Evolutionary conservation across 2,329 filamentous ascomycete species (phyloP).

Genomic region (Camptophora hylomeconis): DNA sequence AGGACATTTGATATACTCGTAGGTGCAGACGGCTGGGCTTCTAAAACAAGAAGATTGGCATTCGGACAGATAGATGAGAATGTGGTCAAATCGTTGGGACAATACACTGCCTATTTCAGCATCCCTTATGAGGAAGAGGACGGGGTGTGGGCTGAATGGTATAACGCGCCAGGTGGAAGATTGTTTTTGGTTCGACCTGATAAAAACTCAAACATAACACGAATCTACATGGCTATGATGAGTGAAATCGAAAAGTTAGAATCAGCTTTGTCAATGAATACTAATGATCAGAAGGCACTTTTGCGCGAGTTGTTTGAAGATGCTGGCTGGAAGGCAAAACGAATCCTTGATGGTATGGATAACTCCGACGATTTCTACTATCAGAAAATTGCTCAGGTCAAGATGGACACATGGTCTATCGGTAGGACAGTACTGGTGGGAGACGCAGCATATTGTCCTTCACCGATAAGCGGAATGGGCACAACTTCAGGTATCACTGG

Average conservation of each 20-base stretch:
- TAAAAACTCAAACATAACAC: too few species aligned
- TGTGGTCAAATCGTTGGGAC: background rate
- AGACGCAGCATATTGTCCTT: conserved; percentile 11
- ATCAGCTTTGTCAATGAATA: too few species aligned
- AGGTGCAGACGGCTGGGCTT: background rate
- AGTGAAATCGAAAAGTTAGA: too few species aligned
- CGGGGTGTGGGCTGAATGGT: background rate
- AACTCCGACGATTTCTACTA: conserved; percentile 32
- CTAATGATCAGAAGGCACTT: conserved; percentile 23
- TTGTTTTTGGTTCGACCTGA: conserved; percentile 1
- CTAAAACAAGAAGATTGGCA: background rate
- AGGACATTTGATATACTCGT: too few species aligned
- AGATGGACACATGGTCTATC: conserved; percentile 22
- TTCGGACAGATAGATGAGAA: background rate
- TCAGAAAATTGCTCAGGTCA: conserved; percentile 23
- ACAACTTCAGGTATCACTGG: conserved; percentile 10
- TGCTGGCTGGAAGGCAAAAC: conserved; percentile 26
- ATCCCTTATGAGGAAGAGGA: background rate
- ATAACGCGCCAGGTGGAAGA: background rate
- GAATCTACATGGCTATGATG: too few species aligned
- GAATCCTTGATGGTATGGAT: conserved; percentile 28
- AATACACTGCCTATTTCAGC: background rate
- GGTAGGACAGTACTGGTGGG: conserved; percentile 17
- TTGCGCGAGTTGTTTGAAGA: conserved; percentile 21
- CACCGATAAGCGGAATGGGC: conserved; percentile 11